Base-by-base conservation (phyloP, 257 asterid genomes). In the Cordia subcordata region DNA sequence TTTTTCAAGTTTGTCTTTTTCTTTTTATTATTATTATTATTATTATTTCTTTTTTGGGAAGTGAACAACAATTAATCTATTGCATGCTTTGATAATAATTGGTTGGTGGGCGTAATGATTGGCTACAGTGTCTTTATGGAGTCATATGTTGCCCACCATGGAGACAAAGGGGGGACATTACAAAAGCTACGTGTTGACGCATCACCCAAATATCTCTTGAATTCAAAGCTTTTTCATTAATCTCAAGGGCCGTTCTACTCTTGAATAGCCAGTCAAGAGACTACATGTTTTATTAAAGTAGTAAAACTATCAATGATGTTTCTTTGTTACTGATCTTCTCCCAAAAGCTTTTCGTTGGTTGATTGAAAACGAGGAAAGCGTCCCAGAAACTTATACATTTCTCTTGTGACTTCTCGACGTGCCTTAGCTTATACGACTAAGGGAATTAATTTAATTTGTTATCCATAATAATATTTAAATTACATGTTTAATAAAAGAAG, bases 131-230 rank as follows among this genome's bases (percentile, higher is more conserved):
- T 49, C 35, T 33, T 58, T 60, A 23, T 60, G 57, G n/a, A n/a
- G n/a, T 59, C 20, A 49, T 39, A 49, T 70, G 75, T 27, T 51
- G 47, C 40, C 53, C 65, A 58, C 47, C 45, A 51, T 21, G 66
- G 66, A 70, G 75, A 70, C 75, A 70, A 11, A 63, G 44, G 59
- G 73, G 61, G 69, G 49, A 68, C 65, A 50, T 49, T 53, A 63
- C 42, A 27, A 63, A 69, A 69, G 68, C 69, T 46, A 69, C 65
- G 57, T 56, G 65, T 69, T 69, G 66, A 69, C 60, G 32, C 33
- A 63, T 63, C 53, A 58, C 58, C 75, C 56, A 27, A 44, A 52
- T 63, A 19, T 61, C 49, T 50, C 60, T 66, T 56, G 20, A 46
- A 22, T 55, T 64, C 69, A 64, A 55, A 64, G 39, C 42, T 45